Conservation (phyloP, 306 rosid genomes). For the Casuarina glauca region DNA sequence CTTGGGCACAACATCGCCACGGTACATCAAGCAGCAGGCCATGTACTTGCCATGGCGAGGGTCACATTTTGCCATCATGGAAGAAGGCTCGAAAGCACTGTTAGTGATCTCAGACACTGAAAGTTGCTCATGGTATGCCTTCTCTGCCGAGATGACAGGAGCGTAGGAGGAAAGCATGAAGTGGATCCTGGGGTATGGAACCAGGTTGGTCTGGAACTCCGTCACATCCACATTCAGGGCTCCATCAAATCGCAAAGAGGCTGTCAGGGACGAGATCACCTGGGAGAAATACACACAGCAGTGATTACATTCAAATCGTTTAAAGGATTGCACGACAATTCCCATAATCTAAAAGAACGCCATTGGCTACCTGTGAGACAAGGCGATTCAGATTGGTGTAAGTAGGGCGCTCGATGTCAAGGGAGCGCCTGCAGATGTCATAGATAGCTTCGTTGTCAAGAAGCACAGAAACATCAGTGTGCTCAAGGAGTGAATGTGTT, state of each 20-base stretch:
- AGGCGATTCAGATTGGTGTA: constrained; percentile 88
- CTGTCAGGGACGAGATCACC: constrained; percentile 92
- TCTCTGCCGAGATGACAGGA: constrained; percentile 85
- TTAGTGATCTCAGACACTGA: constrained; percentile 88
- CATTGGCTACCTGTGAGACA: constrained; percentile 59
- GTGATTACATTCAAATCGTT: not conserved
- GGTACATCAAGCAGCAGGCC: constrained; percentile 94
- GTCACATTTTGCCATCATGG: constrained; percentile 93
- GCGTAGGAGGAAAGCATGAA: constrained; percentile 92
- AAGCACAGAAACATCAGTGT: constrained; percentile 76
- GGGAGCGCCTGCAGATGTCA: constrained; percentile 78
- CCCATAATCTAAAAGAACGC: not conserved
- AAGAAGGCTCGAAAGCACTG: constrained; percentile 78
- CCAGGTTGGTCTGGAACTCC: constrained; percentile 86
- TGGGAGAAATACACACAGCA: constrained; percentile 15
- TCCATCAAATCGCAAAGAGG: constrained; percentile 84
- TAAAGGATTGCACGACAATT: not conserved
- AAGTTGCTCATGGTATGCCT: constrained; percentile 85
- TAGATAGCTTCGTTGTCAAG: constrained; percentile 88
- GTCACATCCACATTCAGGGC: constrained; percentile 85
- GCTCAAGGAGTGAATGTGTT: constrained; percentile 87
- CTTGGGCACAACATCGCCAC: constrained; percentile 88
- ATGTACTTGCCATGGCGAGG: constrained; percentile 89
- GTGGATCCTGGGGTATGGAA: constrained; percentile 88
- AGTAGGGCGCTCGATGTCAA: constrained; percentile 86